Evolutionary conservation across 345 rosid genomes (phyloP).

Genomic region (Ceriops zippeliana): DNA sequence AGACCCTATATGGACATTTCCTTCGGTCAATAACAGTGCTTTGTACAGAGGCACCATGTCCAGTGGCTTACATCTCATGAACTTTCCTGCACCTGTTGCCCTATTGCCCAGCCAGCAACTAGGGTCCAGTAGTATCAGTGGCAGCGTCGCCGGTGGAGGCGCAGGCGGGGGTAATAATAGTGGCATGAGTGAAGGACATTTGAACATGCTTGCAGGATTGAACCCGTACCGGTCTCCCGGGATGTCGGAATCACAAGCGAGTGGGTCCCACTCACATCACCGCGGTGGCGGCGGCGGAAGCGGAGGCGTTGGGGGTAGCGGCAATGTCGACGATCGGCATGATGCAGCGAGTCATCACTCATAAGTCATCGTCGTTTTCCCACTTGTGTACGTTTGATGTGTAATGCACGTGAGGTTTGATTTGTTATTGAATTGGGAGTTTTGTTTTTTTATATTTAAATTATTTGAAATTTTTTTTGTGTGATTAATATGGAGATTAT

Average conservation of each 20-base stretch:
- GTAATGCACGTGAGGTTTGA: constrained; percentile 74
- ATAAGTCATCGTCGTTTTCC: constrained; percentile 24
- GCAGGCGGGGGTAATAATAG: not conserved
- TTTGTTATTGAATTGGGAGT: constrained; percentile 48
- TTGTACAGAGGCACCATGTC: constrained; percentile 72
- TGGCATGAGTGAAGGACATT: constrained; percentile 50
- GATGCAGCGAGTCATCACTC: constrained; percentile 54
- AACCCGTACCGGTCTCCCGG: constrained; percentile 50
- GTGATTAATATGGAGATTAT: constrained; percentile 49
- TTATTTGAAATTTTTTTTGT: constrained; percentile 33
- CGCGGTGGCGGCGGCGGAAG: constrained; percentile 31
- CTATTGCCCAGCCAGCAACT: constrained; percentile 72
- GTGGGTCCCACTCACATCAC: constrained; percentile 66
- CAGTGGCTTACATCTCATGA: constrained; percentile 93
- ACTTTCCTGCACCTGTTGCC: constrained; percentile 82
- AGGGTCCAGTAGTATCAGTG: constrained; percentile 38
- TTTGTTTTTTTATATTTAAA: constrained; percentile 20
- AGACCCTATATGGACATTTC: constrained; percentile 90
- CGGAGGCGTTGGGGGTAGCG: constrained; percentile 25
- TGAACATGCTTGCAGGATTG: constrained; percentile 69
- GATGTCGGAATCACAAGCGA: constrained; percentile 65
- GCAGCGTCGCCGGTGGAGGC: constrained; percentile 29
- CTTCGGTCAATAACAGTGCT: constrained; percentile 60
- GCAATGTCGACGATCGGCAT: constrained; percentile 48
- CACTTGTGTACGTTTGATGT: constrained; percentile 48